Base-by-base conservation (phyloP, 2,329 filamentous ascomycete genomes). In the Tolypocladium inflatum region DNA sequence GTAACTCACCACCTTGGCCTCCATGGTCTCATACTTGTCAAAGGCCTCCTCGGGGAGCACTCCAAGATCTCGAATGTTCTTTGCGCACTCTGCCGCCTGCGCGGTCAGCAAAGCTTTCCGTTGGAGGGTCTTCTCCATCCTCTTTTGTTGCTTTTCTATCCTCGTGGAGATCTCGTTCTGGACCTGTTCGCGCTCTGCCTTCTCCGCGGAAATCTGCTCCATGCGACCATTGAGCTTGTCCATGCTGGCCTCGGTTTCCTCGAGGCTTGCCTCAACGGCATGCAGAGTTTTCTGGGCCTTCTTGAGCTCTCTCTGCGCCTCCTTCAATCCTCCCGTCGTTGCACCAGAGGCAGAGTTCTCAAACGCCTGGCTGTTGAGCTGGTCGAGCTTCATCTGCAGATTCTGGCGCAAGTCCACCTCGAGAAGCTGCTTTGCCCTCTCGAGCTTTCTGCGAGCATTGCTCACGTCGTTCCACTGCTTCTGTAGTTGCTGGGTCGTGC, bases 31-130 rank as follows among this genome's bases (percentile, higher is more conserved):
- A 70, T 96, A 99, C 68, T 92, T 94, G 63, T 89, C 89, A 70
- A 96, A 94, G 0, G 93, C 91, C 67, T 97, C 92, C 61, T 97
- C 92, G 0, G 94, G 93, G 19, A 99, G 80, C 21, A 96, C 92
- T 64, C 94, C 94, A 8, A 99, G 80, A 64, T 96, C 91, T 53
- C 93, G 88, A 66, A 99, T 97, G 62, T 92, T 93, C 68, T 91
- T 88, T 60, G 87, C 87, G 62, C 89, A 90, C 66, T 96, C 91
- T 3, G 86, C 84, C 23, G 90, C 87, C 69, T 91, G 88, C 54
- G 87, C 82, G 19, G 84, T 88, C 61, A 95, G 78, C 4, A 91
- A 80, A 15, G 91, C 89, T 70, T 93, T 94, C 73, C 91, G 91
- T 65, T 92, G 89, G 68, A 96, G 88, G 64, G 87, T 91, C 78